phyloP scores from a whole-genome alignment of 1,284 basidiomycete species.

The Cryptococcus amylolentus region DNA sequence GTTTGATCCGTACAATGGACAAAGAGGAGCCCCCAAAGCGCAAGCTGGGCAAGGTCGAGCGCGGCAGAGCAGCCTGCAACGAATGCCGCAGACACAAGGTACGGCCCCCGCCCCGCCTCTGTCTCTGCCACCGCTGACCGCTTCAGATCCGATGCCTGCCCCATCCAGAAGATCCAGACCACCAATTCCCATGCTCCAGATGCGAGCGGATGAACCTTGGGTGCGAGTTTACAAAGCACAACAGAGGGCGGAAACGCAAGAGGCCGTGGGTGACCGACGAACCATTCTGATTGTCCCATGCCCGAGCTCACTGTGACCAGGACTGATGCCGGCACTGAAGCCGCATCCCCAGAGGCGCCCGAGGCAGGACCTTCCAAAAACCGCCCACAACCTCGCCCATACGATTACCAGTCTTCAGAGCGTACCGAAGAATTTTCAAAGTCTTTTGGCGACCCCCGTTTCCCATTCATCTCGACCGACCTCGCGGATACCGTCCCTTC shows the following conservation, averaged over 20 bases:
- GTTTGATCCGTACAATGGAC: too few species aligned
- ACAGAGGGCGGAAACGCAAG: conserved; percentile 32
- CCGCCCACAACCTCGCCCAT: background rate
- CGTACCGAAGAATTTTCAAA: background rate
- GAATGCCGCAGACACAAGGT: conserved; percentile 37
- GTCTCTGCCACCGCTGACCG: background rate
- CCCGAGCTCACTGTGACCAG: too few species aligned
- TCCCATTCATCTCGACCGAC: conserved; percentile 16
- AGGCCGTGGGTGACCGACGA: conserved; percentile 20
- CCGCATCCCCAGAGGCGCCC: background rate
- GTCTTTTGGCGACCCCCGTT: conserved; percentile 14
- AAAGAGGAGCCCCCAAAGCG: conserved; percentile 7
- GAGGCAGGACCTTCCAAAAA: background rate
- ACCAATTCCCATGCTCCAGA: conserved; percentile 26
- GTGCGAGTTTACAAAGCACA: conserved; percentile 36
- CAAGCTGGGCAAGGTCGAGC: conserved; percentile 28
- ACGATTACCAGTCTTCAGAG: background rate
- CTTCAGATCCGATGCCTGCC: conserved; percentile 35
- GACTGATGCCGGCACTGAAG: too few species aligned
- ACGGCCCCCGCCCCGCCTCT: background rate
- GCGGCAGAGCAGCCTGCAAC: conserved; percentile 33
- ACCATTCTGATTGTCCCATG: too few species aligned
- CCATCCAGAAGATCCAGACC: conserved; percentile 30
- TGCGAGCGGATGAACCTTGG: conserved; percentile 29
- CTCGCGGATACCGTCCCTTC: background rate